Percentiles rank a stretch among this genome's conserved stretches.
These are phyloP conservation scores for Suhomyces panamericanus DNA, from an alignment of 1,139 yeast genomes.

Conservation along the genomic window DNA sequence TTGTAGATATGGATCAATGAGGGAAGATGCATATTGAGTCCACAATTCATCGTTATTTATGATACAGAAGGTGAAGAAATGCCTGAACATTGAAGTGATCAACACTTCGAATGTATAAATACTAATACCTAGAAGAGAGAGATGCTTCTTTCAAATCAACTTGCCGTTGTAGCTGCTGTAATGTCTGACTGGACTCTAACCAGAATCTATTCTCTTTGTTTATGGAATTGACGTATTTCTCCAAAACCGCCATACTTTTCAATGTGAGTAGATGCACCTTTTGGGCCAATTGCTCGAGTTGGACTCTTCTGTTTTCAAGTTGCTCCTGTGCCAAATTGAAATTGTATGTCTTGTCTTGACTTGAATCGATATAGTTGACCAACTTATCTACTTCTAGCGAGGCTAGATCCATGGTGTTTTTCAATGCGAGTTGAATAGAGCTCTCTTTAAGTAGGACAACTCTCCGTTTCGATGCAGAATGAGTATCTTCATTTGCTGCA, in stretches of 20 bases:
- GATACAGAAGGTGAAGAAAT: too few species aligned
- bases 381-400: slow-evolving; percentile 23
- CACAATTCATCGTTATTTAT: too few species aligned
- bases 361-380: slow-evolving; percentile 22
- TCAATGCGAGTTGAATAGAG: slow-evolving; percentile 22
- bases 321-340: slow-evolving; percentile 15
- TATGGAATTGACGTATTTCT: slow-evolving; percentile 25
- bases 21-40: too few species aligned
- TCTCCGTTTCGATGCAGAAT: slow-evolving; percentile 21
- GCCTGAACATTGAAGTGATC: too few species aligned
- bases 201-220: slow-evolving; percentile 30
- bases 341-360: slow-evolving; percentile 22
- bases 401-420: slow-evolving; percentile 24
- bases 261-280: slow-evolving; percentile 25
- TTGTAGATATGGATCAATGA: too few species aligned
- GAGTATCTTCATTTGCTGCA: background rate
- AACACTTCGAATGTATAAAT: background rate
- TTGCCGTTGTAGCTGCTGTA: slow-evolving; percentile 14
- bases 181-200: slow-evolving; percentile 21
- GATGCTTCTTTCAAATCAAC: background rate
- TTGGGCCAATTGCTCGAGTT: slow-evolving; percentile 19
- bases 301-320: slow-evolving; percentile 13
- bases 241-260: slow-evolving; percentile 33
- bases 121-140: slow-evolving; percentile 9
- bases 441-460: slow-evolving; percentile 24